A percentile compares a stretch with the other conserved stretches of the same genome.
phyloP scores from a whole-genome alignment of 208 protist species.

The Trypanosoma melophagium region DNA sequence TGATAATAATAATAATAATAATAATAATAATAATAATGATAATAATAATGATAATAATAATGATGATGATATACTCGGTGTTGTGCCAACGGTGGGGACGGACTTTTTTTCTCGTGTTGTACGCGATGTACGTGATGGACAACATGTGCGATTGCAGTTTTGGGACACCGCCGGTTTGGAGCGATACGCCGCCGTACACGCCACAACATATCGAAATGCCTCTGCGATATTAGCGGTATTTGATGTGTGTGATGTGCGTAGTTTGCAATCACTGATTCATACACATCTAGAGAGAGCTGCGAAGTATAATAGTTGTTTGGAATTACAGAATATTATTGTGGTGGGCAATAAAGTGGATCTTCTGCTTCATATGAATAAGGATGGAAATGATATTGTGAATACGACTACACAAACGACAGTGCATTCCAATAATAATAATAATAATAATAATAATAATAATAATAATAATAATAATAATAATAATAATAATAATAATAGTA shows the following conservation, averaged over 20 bases:
- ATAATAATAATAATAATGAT: slow-evolving; percentile 1
- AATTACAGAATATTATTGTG: slow-evolving; percentile 39
- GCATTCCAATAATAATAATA: too few species aligned
- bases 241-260: slow-evolving; percentile 92
- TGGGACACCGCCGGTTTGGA: slow-evolving; percentile 91
- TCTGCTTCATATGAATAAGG: slow-evolving; percentile 9
- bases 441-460: too few species aligned
- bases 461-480: background rate
- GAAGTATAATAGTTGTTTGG: slow-evolving; percentile 38
- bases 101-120: slow-evolving; percentile 60
- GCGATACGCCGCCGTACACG: slow-evolving; percentile 95
- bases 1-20: background rate
- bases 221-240: slow-evolving; percentile 95
- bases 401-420: too few species aligned
- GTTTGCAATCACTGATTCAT: slow-evolving; percentile 78
- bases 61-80: background rate
- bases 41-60: slow-evolving; percentile 5
- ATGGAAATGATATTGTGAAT: too few species aligned
- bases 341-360: slow-evolving; percentile 64
- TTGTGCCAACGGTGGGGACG: slow-evolving; percentile 53
- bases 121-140: slow-evolving; percentile 27
- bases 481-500: slow-evolving; percentile 10
- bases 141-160: slow-evolving; percentile 62
- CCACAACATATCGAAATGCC: slow-evolving; percentile 70
- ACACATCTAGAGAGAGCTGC: slow-evolving; percentile 30